A percentile compares a stretch with the other conserved stretches of the same genome.
Conservation (phyloP, 2,329 filamentous ascomycete genomes). For the Botryotinia calthae region DNA sequence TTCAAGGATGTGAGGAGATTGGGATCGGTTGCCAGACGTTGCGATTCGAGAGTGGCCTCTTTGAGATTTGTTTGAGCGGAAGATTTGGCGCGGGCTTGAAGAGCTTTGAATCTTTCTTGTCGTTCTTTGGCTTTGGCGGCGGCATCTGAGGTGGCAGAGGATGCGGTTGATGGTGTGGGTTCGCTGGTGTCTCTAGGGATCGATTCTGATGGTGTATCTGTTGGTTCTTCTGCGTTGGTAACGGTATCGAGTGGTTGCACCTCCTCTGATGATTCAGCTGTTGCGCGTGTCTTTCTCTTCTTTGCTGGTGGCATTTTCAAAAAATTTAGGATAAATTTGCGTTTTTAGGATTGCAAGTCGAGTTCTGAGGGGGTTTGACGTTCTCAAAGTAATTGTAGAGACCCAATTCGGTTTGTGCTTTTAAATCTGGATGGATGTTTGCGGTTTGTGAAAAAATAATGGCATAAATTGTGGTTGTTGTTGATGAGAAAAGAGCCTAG, state of each 20-base stretch:
- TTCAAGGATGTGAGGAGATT: conserved; percentile 73
- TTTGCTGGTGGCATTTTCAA: conserved; percentile 45
- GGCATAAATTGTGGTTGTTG: conserved; percentile 1
- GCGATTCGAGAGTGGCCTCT: conserved; percentile 79
- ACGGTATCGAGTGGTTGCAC: conserved; percentile 4
- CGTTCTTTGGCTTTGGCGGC: conserved; percentile 59
- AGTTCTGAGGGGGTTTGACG: conserved; percentile 1
- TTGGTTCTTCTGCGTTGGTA: conserved; percentile 20
- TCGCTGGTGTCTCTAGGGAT: not conserved
- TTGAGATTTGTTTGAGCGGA: conserved; percentile 74
- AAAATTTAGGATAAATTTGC: too few species aligned
- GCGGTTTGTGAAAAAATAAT: not conserved
- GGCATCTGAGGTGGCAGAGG: conserved; percentile 34
- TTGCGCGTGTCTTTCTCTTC: conserved; percentile 45
- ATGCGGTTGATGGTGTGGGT: conserved; percentile 1
- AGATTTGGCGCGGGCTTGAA: conserved; percentile 75
- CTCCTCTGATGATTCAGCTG: conserved; percentile 26
- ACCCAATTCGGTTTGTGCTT: too few species aligned
- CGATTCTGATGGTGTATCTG: conserved; percentile 20
- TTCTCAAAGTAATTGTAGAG: not conserved
- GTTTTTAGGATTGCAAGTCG: not conserved
- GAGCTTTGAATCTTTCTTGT: conserved; percentile 78
- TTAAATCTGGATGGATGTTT: not conserved
- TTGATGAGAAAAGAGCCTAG: not conserved
- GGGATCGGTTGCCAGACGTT: conserved; percentile 75